Evolutionary conservation across 495 filamentous ascomycete genomes (phyloP).

Genomic region (Letharia lupina): DNA sequence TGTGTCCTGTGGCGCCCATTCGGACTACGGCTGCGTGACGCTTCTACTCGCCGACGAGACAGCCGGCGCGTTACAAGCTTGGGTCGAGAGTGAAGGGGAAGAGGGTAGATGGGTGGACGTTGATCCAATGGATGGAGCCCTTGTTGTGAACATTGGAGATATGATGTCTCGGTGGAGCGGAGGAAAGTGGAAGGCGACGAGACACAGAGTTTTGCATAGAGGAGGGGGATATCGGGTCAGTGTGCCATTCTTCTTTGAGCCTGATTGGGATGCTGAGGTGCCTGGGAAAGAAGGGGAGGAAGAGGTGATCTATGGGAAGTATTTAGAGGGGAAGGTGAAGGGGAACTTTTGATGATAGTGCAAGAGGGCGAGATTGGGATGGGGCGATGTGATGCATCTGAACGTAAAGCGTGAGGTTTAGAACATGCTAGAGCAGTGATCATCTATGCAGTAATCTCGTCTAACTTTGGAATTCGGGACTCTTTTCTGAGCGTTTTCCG

Average conservation of each 20-base stretch:
- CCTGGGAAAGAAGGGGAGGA: conserved; percentile 6
- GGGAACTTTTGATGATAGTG: conserved; percentile 18
- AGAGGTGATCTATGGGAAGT: conserved; percentile 19
- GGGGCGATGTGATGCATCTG: neutral
- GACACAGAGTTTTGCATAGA: conserved; percentile 34
- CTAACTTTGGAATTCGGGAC: neutral
- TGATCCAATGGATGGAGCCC: conserved; percentile 30
- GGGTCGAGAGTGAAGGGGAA: conserved; percentile 19
- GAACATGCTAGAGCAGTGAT: neutral
- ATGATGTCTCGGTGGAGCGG: conserved; percentile 39
- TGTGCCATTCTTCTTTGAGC: conserved; percentile 39
- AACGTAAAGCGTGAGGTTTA: neutral
- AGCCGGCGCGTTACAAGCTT: conserved; percentile 30
- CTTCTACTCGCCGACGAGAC: conserved; percentile 32
- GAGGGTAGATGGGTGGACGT: conserved; percentile 28
- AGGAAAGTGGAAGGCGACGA: conserved; percentile 33
- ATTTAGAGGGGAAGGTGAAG: conserved; percentile 17
- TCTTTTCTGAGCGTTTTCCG: neutral
- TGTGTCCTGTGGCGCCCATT: conserved; percentile 19
- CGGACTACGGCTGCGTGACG: conserved; percentile 36
- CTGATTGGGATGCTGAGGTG: conserved; percentile 30
- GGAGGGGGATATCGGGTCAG: conserved; percentile 31
- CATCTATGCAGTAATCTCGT: neutral
- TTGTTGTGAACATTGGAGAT: conserved; percentile 40
- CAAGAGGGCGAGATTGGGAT: neutral